Evolutionary conservation across 1,139 yeast species (phyloP).

Genomic region (Taphrina sp.): DNA sequence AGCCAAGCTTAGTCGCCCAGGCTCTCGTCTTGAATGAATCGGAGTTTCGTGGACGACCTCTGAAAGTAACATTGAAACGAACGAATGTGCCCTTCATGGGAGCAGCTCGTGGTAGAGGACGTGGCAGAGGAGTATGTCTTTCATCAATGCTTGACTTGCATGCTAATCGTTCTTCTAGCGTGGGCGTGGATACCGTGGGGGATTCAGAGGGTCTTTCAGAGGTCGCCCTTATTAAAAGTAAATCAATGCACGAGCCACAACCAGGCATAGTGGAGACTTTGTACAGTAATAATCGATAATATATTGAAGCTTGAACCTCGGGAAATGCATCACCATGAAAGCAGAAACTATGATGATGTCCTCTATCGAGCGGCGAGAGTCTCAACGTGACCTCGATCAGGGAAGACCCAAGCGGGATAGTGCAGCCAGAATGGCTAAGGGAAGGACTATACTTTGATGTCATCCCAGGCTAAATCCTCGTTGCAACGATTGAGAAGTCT

Average conservation of each 20-base stretch:
- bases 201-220: constrained; percentile 47
- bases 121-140: constrained; percentile 50
- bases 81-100: constrained; percentile 72
- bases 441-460: too few species aligned
- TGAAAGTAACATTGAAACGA: constrained; percentile 72
- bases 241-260: not conserved
- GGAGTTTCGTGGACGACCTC: constrained; percentile 62
- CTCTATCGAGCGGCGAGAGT: too few species aligned
- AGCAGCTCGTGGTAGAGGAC: constrained; percentile 49
- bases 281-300: too few species aligned
- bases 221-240: constrained; percentile 39
- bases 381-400: too few species aligned
- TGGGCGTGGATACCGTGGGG: constrained; percentile 53
- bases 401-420: too few species aligned
- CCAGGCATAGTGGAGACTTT: not conserved
- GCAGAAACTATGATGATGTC: too few species aligned
- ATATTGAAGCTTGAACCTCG: too few species aligned
- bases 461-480: too few species aligned
- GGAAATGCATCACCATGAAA: too few species aligned
- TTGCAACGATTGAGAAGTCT: too few species aligned
- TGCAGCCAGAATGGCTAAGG: too few species aligned
- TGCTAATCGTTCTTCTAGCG: constrained; percentile 48
- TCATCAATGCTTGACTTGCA: too few species aligned
- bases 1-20: constrained; percentile 58
- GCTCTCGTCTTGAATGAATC: constrained; percentile 70